Evolutionary conservation across 129 eudicot species (phyloP).

Genomic region (Tagetes patula): DNA sequence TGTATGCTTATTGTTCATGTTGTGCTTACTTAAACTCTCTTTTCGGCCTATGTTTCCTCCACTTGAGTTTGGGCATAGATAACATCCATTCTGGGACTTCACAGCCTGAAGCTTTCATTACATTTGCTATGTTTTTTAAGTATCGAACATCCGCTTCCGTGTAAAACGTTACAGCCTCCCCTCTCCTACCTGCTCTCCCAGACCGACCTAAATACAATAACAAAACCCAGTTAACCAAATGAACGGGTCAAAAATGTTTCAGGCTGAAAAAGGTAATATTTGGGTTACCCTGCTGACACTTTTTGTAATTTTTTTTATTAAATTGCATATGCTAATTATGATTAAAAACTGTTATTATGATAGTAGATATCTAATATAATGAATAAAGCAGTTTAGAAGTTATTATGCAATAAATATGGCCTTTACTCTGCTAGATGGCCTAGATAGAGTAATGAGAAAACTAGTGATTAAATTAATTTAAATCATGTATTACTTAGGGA

Average conservation of each 20-base stretch:
- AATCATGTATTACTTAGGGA: neutral
- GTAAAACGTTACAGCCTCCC: conserved; percentile 87
- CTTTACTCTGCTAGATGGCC: neutral
- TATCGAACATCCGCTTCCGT: conserved; percentile 82
- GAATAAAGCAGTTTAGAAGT: neutral
- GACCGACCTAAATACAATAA: conserved; percentile 58
- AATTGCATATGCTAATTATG: neutral
- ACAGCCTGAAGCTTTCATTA: conserved; percentile 74
- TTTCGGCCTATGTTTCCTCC: conserved; percentile 88
- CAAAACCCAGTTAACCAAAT: neutral
- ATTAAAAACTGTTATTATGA: neutral
- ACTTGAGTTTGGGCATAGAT: conserved; percentile 65
- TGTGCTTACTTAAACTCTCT: conserved; percentile 61
- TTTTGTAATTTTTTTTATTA: neutral
- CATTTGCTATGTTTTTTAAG: conserved; percentile 80
- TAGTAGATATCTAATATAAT: neutral
- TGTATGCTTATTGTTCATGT: conserved; percentile 30
- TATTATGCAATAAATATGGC: neutral
- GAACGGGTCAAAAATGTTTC: neutral
- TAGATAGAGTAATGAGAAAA: neutral
- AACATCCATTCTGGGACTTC: conserved; percentile 86
- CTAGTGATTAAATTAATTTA: neutral
- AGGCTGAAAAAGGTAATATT: neutral
- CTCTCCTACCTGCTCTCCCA: conserved; percentile 95
- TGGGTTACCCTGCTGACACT: neutral